Percentiles rank a stretch among this genome's conserved stretches.
Conservation (phyloP, 169 alveolate genomes). For the Plasmodium cynomolgi region DNA sequence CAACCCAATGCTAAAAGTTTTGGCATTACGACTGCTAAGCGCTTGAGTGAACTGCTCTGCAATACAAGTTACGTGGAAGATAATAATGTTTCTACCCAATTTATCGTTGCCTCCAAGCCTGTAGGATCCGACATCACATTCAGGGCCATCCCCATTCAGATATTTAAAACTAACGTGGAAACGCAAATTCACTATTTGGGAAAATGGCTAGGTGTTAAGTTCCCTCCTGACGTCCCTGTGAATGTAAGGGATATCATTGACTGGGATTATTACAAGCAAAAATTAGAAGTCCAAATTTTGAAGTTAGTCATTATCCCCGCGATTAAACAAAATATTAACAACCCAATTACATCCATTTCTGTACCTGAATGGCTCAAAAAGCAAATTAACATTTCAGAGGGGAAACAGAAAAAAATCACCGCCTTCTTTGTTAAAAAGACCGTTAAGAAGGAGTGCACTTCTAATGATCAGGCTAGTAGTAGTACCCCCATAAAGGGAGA, state of each 20-base stretch:
- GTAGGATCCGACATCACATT: slow-evolving; percentile 94
- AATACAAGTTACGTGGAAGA: slow-evolving; percentile 87
- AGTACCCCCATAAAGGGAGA: background rate
- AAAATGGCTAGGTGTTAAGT: slow-evolving; percentile 88
- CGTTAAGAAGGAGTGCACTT: slow-evolving; percentile 64
- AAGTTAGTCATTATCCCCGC: slow-evolving; percentile 97
- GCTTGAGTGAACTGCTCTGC: slow-evolving; percentile 94
- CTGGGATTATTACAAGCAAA: slow-evolving; percentile 97
- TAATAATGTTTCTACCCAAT: slow-evolving; percentile 89
- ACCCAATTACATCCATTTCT: slow-evolving; percentile 94
- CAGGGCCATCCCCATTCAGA: slow-evolving; percentile 96
- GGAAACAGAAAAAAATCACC: slow-evolving; percentile 69
- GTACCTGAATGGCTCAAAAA: slow-evolving; percentile 96
- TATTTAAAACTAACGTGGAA: slow-evolving; percentile 90
- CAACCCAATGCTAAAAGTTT: slow-evolving; percentile 95
- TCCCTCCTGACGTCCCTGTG: slow-evolving; percentile 87
- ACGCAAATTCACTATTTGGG: slow-evolving; percentile 84
- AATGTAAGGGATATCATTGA: slow-evolving; percentile 94
- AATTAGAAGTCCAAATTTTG: slow-evolving; percentile 92
- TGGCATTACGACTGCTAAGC: slow-evolving; percentile 95
- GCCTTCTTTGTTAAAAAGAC: slow-evolving; percentile 75
- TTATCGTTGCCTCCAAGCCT: slow-evolving; percentile 94
- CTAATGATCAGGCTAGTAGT: background rate
- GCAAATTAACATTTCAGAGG: slow-evolving; percentile 77
- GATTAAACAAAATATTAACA: slow-evolving; percentile 93